Percentiles rank a stretch among this genome's conserved stretches.
Evolutionary conservation across 768 basidiomycete genomes (phyloP).

Genomic region (Phlebiopsis gigantea): DNA sequence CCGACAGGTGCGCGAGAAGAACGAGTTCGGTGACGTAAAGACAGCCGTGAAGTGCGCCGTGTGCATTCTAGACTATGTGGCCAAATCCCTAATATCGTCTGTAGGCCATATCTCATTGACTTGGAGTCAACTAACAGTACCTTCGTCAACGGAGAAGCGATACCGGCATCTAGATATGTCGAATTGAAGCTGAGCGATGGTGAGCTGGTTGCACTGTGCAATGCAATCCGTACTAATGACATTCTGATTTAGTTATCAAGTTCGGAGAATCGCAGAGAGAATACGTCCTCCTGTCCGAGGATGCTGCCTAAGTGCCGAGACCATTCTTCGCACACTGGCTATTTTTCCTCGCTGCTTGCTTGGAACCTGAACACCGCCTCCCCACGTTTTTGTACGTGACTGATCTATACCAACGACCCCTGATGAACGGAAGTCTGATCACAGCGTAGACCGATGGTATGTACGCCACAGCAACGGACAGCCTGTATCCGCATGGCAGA

Average conservation of each 20-base stretch:
- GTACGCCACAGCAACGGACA: too few species aligned
- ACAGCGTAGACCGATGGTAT: too few species aligned
- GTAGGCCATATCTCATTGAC: conserved; percentile 89
- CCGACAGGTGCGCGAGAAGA: conserved; percentile 79
- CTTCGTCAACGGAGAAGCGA: conserved; percentile 78
- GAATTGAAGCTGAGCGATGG: conserved; percentile 79
- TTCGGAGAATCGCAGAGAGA: conserved; percentile 78
- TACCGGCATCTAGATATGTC: conserved; percentile 84
- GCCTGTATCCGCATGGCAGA: too few species aligned
- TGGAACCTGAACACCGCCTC: too few species aligned
- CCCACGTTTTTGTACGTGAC: too few species aligned
- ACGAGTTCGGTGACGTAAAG: conserved; percentile 80
- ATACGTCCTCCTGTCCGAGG: conserved; percentile 83
- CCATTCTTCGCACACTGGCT: too few species aligned
- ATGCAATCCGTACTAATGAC: conserved; percentile 1
- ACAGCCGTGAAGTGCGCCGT: conserved; percentile 76
- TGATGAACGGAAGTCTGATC: too few species aligned
- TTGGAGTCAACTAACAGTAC: conserved; percentile 98
- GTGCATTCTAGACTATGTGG: not conserved
- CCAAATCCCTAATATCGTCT: not conserved
- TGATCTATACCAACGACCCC: too few species aligned
- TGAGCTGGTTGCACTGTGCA: conserved; percentile 31
- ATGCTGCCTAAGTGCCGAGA: conserved; percentile 43
- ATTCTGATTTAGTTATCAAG: conserved; percentile 59
- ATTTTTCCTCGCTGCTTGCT: too few species aligned